Conservation (phyloP, 371 early-diverging fungal genomes). For the Zancudomyces culisetae region DNA sequence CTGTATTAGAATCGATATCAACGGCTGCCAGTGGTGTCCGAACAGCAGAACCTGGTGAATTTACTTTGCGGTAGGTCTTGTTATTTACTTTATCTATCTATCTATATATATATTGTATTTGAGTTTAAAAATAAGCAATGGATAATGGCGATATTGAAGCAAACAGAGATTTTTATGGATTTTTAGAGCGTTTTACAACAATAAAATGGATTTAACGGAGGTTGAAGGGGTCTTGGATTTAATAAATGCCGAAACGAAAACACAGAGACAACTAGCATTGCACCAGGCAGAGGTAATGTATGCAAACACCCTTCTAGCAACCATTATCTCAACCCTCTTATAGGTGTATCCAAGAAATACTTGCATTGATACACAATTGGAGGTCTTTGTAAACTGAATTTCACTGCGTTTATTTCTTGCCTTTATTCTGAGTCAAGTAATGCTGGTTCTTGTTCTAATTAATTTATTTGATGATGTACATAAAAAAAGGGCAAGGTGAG, state of each 20-base stretch:
- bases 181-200: slow-evolving; percentile 43
- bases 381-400: no score
- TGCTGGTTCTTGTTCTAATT: background rate
- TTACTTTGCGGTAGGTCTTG: slow-evolving; percentile 29
- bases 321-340: no score
- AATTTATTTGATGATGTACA: background rate
- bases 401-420: background rate
- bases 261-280: slow-evolving; percentile 45
- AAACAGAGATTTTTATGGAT: slow-evolving; percentile 15
- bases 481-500: slow-evolving; percentile 36
- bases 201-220: slow-evolving; percentile 57
- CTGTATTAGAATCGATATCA: slow-evolving; percentile 35
- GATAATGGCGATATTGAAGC: no score
- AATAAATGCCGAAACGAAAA: slow-evolving; percentile 64
- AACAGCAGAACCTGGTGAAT: slow-evolving; percentile 62
- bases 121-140: no score
- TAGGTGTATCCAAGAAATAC: no score
- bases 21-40: slow-evolving; percentile 24
- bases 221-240: slow-evolving; percentile 63
- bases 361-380: no score
- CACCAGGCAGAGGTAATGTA: slow-evolving; percentile 33
- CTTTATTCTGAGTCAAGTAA: background rate
- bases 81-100: slow-evolving; percentile 5
- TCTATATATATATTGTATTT: no score
- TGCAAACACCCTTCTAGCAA: no score